These are phyloP conservation scores for Trypanosoma lewisi DNA, from an alignment of 208 protist species.

Conservation along the genomic window DNA sequence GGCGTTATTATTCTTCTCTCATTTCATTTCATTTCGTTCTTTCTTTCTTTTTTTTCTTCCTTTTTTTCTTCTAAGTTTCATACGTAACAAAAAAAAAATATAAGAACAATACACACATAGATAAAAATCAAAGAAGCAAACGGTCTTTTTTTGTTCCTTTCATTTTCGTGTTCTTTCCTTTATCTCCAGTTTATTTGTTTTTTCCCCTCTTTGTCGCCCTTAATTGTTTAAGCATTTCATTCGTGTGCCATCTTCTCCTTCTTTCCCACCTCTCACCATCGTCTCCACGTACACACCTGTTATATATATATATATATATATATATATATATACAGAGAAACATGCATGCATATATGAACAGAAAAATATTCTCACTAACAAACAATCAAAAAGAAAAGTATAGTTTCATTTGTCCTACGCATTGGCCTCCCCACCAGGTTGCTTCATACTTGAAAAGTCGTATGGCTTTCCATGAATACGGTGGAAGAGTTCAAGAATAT, in stretches of 20 bases:
- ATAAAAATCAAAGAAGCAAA: conserved; percentile 12
- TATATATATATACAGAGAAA: not conserved
- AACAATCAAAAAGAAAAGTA: not conserved
- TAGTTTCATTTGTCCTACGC: not conserved
- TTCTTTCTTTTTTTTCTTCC: conserved; percentile 2
- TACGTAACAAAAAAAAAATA: conserved; percentile 10
- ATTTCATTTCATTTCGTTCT: not conserved
- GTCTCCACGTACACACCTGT: too few relatives aligned
- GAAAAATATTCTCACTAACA: not conserved
- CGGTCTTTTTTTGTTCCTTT: not conserved
- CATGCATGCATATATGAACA: not conserved
- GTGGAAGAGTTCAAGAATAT: conserved; percentile 97
- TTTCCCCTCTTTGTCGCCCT: too few relatives aligned
- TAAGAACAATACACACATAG: conserved; percentile 14
- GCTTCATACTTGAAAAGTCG: conserved; percentile 74
- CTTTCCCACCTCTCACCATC: too few relatives aligned
- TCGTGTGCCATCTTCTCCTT: too few relatives aligned
- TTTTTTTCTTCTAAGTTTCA: not conserved
- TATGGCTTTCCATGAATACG: conserved; percentile 95
- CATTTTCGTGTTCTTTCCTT: not conserved
- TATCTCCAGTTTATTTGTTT: not conserved
- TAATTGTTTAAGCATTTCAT: too few relatives aligned
- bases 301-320: too few relatives aligned
- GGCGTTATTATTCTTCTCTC: not conserved
- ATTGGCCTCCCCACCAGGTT: conserved; percentile 7